These are phyloP conservation scores for Iris pallida DNA, from an alignment of 116 monocot species.

Conservation along the genomic window DNA sequence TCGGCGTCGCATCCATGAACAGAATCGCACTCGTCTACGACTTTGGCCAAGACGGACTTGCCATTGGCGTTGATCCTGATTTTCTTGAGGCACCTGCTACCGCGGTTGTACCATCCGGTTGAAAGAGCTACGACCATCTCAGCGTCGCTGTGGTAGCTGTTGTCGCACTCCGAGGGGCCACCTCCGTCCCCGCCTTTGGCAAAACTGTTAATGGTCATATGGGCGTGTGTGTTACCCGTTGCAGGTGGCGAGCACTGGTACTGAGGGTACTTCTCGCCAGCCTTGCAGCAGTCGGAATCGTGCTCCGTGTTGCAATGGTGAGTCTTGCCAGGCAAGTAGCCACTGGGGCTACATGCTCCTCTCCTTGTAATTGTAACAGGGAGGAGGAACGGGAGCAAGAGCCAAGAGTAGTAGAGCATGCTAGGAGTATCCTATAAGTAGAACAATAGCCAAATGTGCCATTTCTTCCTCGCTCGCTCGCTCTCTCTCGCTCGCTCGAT, in stretches of 20 bases:
- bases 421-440: no score
- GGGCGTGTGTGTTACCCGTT: background rate
- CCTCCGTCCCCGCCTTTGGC: background rate
- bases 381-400: no score
- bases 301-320: no score
- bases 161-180: background rate
- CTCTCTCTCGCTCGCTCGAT: no score
- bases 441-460: no score
- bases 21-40: conserved; percentile 22
- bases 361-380: no score
- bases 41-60: conserved; percentile 11
- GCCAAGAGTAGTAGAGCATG: no score
- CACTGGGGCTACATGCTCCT: no score
- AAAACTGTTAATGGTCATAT: background rate
- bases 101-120: conserved; percentile 6
- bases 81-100: conserved; percentile 1
- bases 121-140: conserved; percentile 8
- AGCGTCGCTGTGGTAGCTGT: background rate
- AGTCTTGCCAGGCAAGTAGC: no score
- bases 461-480: no score
- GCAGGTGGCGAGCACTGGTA: conserved; percentile 17
- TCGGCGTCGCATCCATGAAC: conserved; percentile 10
- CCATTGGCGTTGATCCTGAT: conserved; percentile 20
- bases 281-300: no score
- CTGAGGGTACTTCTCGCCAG: conserved; percentile 8